phyloP scores from a whole-genome alignment of 148 eudicot species.

The Amaranthus hypochondriacus region DNA sequence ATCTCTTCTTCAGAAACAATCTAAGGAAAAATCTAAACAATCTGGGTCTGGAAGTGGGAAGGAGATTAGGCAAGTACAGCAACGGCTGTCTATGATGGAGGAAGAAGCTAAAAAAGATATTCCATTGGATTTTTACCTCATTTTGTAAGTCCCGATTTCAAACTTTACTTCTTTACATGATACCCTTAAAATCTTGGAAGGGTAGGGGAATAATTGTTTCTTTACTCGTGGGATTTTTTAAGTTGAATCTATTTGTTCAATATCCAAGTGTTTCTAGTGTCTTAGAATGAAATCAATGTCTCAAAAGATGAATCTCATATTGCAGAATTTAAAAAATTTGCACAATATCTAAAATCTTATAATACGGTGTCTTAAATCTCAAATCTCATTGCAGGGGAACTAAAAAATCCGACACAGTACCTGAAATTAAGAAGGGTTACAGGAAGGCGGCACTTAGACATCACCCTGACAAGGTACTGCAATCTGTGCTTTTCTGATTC shows the following conservation, averaged over 20 bases:
- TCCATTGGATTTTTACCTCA: slow-evolving; percentile 67
- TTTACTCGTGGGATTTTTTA: background rate
- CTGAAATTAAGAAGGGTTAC: slow-evolving; percentile 93
- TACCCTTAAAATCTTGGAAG: background rate
- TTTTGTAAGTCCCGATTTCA: slow-evolving; percentile 53
- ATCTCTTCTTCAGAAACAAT: slow-evolving; percentile 55
- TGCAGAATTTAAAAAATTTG: slow-evolving; percentile 63
- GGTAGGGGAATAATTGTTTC: background rate
- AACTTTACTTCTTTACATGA: background rate
- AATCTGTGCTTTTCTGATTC: slow-evolving; percentile 15
- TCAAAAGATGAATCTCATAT: slow-evolving; percentile 16
- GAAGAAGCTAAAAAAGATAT: slow-evolving; percentile 56
- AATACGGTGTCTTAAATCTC: background rate
- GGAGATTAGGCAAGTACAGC: slow-evolving; percentile 56
- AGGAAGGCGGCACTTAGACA: slow-evolving; percentile 90
- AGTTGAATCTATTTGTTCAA: background rate
- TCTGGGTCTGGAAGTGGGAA: slow-evolving; percentile 49
- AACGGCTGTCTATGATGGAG: slow-evolving; percentile 55
- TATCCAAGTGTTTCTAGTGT: background rate
- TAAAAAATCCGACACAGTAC: slow-evolving; percentile 57
- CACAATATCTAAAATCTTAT: slow-evolving; percentile 50
- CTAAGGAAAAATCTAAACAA: slow-evolving; percentile 37
- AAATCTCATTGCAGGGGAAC: slow-evolving; percentile 53
- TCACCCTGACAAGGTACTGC: slow-evolving; percentile 94
- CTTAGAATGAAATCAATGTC: background rate